Evolutionary conservation across 2,329 filamentous ascomycete genomes (phyloP), one percentile per base, ranked within the genome.

Genomic region (Botrytis medusae): DNA sequence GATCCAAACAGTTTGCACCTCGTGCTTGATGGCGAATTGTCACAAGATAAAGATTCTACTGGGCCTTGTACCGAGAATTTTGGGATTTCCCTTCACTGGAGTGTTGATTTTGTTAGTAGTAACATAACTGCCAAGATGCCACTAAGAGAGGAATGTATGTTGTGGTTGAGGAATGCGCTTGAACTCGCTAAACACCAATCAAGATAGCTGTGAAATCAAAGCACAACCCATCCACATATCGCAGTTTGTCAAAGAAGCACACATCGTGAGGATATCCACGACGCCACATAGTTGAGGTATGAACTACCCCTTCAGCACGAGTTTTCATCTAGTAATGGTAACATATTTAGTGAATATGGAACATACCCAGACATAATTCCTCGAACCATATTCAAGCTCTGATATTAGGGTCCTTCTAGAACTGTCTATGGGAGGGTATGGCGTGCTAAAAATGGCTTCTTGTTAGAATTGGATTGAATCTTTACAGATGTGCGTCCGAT

Each of bases 121-220:
- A 16, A n/a, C 48, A 69, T 69, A 57, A 57, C 65, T 69, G 65
- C 65, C 65, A 69, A 57, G 65, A 22, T 32, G 16, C 20, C 25
- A 18, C 51, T 59, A 32, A 40, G 65, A 18, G 34, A 18, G 44
- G 65, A 69, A 69, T 57, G 65, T 44, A 10, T 69, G 48, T 69
- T 69, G 37, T 25, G 48, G n/a, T 57, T 57, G 34, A 69, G 18
- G 65, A 69, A 69, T 59, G 65, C 22, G 44, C 16, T 42, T 37
- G 16, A n/a, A 32, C 29, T 69, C 37, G 48, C 65, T 69, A 42
- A 29, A 69, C 10, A 32, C 65, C 34, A 69, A 69, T 69, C 64
- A 68, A 40, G 46, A 68, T 42, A 54, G 51, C 34, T 34, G 37
- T 68, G 16, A 37, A 57, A 68, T 57, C 25, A 57, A 69, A 57